These are phyloP conservation scores for Mrakia hoshinonis DNA, from an alignment of 768 basidiomycete genomes.

Conservation along the genomic window DNA sequence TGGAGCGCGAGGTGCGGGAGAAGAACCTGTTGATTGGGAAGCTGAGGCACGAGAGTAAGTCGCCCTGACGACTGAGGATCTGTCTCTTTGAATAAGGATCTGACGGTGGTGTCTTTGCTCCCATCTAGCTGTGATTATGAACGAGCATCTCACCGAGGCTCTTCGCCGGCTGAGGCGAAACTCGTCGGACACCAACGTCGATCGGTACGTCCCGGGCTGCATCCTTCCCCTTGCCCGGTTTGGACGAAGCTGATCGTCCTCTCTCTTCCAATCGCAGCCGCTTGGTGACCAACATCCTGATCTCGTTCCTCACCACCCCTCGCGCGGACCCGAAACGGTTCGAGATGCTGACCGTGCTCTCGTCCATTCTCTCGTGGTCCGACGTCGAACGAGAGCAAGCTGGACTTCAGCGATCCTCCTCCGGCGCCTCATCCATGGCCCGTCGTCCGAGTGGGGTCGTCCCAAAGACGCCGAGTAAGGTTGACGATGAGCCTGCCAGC, in stretches of 20 bases:
- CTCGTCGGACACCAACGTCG: constrained; percentile 77
- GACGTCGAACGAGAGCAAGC: constrained; percentile 87
- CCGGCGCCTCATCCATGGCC: constrained; percentile 29
- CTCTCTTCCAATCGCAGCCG: constrained; percentile 45
- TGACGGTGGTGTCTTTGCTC: background rate
- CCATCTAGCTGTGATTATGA: constrained; percentile 76
- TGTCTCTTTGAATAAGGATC: background rate
- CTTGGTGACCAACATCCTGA: constrained; percentile 85
- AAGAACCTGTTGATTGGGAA: constrained; percentile 93
- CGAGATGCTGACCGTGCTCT: constrained; percentile 84
- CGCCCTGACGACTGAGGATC: background rate
- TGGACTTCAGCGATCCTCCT: constrained; percentile 57
- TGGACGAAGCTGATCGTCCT: background rate
- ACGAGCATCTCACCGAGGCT: constrained; percentile 95
- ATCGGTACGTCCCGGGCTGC: constrained; percentile 44
- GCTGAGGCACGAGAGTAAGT: constrained; percentile 80
- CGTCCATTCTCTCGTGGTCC: constrained; percentile 84
- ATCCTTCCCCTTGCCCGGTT: background rate
- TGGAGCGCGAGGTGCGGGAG: constrained; percentile 89
- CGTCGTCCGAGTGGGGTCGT: constrained; percentile 20
- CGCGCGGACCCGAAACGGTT: constrained; percentile 89
- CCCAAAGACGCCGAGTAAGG: constrained; percentile 21
- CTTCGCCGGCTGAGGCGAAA: constrained; percentile 84
- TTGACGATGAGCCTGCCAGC: constrained; percentile 39
- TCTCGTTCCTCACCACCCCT: constrained; percentile 81